phyloP scores from a whole-genome alignment of 139 green algal genomes.

The Parachlorella kessleri region DNA sequence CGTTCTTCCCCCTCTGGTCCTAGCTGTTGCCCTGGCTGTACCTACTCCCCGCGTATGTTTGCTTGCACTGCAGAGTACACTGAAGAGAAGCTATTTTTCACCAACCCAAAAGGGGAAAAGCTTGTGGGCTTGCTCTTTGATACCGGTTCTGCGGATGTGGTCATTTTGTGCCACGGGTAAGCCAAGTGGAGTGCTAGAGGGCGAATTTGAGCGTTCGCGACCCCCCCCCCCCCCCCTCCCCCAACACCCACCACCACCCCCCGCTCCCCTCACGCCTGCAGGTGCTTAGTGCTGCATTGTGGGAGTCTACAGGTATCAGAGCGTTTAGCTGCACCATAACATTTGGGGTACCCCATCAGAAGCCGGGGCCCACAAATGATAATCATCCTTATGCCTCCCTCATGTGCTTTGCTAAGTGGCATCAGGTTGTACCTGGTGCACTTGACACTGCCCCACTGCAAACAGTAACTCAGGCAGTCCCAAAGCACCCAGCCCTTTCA shows the following conservation, averaged over 20 bases:
- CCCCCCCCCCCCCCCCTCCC: too few relatives aligned
- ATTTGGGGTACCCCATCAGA: too few relatives aligned
- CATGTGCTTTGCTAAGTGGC: not conserved
- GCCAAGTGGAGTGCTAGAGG: too few relatives aligned
- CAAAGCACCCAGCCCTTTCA: not conserved
- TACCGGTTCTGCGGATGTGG: constrained; percentile 17
- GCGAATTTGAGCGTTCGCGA: too few relatives aligned
- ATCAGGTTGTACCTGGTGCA: too few relatives aligned
- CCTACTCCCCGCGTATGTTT: too few relatives aligned
- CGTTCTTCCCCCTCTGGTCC: not conserved
- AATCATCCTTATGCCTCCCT: not conserved
- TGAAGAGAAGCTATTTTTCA: constrained; percentile 21
- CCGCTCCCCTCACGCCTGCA: too few relatives aligned
- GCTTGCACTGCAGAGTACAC: not conserved
- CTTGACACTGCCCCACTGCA: too few relatives aligned
- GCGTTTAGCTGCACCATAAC: too few relatives aligned
- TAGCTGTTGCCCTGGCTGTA: too few relatives aligned
- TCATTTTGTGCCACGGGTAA: constrained; percentile 43
- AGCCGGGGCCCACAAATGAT: too few relatives aligned
- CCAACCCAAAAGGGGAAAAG: constrained; percentile 29
- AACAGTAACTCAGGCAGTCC: not conserved
- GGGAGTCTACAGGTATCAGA: not conserved
- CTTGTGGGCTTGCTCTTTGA: constrained; percentile 24
- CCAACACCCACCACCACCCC: too few relatives aligned
- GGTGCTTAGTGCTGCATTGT: not conserved